Percentiles rank a stretch among this genome's conserved stretches.
These are phyloP conservation scores for Aristolochia californica DNA, from an alignment of 164 flowering plant species.

Conservation along the genomic window DNA sequence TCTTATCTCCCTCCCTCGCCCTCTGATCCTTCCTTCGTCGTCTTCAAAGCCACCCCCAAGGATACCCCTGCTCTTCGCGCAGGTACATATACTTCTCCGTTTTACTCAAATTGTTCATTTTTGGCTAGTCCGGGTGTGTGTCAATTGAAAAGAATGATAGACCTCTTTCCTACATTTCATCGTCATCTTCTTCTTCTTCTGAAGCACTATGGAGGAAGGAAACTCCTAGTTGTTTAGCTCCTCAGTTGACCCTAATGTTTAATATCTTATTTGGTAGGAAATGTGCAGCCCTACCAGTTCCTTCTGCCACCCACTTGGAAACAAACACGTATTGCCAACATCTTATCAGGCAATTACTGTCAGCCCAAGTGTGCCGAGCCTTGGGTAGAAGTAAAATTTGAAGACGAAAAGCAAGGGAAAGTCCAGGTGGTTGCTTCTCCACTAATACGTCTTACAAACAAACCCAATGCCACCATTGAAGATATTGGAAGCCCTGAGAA, in stretches of 20 bases:
- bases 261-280: slow-evolving; percentile 34
- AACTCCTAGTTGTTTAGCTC: too few relatives aligned
- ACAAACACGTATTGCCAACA: slow-evolving; percentile 76
- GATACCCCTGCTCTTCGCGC: slow-evolving; percentile 99
- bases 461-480: slow-evolving; percentile 80
- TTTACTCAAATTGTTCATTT: background rate
- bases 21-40: slow-evolving; percentile 74
- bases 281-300: slow-evolving; percentile 90
- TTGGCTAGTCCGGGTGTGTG: background rate
- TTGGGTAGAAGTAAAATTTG: slow-evolving; percentile 96
- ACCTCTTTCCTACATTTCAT: background rate
- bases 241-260: too few relatives aligned
- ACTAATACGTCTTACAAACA: slow-evolving; percentile 78
- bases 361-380: slow-evolving; percentile 99
- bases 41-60: slow-evolving; percentile 73
- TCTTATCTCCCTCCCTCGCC: slow-evolving; percentile 62
- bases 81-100: slow-evolving; percentile 29
- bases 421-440: slow-evolving; percentile 94
- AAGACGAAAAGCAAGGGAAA: slow-evolving; percentile 87
- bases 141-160: background rate
- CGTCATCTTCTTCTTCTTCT: too few relatives aligned
- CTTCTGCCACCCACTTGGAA: slow-evolving; percentile 90
- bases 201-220: too few relatives aligned
- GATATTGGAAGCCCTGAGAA: slow-evolving; percentile 93
- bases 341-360: slow-evolving; percentile 92